Evolutionary conservation across 2,329 filamentous ascomycete species (phyloP), one percentile per base, ranked within the genome.

Genomic region (Lachnellula arida): DNA sequence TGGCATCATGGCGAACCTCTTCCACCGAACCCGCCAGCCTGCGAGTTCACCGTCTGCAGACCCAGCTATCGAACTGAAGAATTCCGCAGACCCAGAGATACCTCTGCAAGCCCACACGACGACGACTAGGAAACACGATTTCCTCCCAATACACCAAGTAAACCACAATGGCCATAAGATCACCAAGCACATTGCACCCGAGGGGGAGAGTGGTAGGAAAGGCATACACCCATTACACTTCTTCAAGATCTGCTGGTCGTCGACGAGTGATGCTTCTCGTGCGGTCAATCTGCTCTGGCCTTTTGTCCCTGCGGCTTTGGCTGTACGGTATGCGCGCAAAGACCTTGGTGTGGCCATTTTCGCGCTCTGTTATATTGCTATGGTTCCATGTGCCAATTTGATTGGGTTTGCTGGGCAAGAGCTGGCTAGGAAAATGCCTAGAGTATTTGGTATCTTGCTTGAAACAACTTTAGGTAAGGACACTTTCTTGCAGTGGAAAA

Each of bases 341-440:
- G 75, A 86, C 25, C 73, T 79, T 56, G 77, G 87, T 63, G 73
- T 88, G 1, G 78, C 80, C 70, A 81, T 86, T 51, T 91, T 91
- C 72, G 76, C 81, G 51, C 77, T 89, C 55, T 84, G 85, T 46
- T 91, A 91, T 68, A 80, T 91, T 58, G 86, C 86, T 63, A 91
- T 91, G 85, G 77, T 91, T 1, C 88, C 88, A 0, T 84, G 85
- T 49, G 88, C 88, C 54, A 91, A 91, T 66, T 71, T 90, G 56
- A 79, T 91, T 52, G 88, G 88, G 0, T 91, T 91, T 65, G 84
- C 86, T 6, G 86, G 87, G 14, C 82, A 87, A 61, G 85, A 89
- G 68, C 73, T 90, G 57, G 82, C 87, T 1, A 80, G 85, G 58
- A 93, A 93, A 72, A 72, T 93, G 56, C 88, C 87, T 32, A 88